These are phyloP conservation scores for Carex kokanica DNA, from an alignment of 176 grass and related monocot genomes.

Conservation along the genomic window DNA sequence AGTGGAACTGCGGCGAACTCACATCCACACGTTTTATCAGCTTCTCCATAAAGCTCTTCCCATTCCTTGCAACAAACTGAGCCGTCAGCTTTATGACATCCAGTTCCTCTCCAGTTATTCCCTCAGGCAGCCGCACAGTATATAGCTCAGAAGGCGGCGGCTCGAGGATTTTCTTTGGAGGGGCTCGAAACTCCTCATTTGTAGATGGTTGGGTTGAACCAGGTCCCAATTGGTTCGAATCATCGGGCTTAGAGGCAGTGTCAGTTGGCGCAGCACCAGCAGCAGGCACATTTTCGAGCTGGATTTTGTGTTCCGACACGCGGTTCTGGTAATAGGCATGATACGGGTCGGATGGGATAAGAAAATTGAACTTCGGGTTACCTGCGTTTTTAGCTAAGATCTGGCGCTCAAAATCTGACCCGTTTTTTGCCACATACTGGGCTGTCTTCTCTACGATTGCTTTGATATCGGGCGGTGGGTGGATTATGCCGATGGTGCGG, in stretches of 20 bases:
- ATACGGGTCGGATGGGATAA: conserved; percentile 62
- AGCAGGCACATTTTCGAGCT: conserved; percentile 22
- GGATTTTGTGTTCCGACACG: conserved; percentile 42
- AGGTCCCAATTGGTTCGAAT: conserved; percentile 25
- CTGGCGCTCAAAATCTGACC: conserved; percentile 40
- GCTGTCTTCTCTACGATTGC: conserved; percentile 91
- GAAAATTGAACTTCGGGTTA: conserved; percentile 93
- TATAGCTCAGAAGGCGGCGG: conserved; percentile 71
- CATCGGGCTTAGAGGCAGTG: not conserved
- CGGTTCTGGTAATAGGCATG: conserved; percentile 87
- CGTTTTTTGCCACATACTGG: conserved; percentile 86
- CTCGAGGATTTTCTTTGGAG: conserved; percentile 61
- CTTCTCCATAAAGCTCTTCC: conserved; percentile 68
- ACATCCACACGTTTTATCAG: conserved; percentile 48
- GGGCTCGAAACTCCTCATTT: conserved; percentile 58
- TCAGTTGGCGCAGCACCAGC: conserved; percentile 1
- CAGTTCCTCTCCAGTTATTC: conserved; percentile 82
- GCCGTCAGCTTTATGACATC: conserved; percentile 94
- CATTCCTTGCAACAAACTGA: conserved; percentile 86
- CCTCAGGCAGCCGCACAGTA: conserved; percentile 74
- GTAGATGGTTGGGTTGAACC: conserved; percentile 37
- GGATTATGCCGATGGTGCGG: conserved; percentile 72
- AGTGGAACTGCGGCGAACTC: conserved; percentile 76
- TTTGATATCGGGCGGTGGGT: conserved; percentile 79
- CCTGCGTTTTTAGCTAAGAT: conserved; percentile 49